Percentiles rank a stretch among this genome's conserved stretches.
Conservation (phyloP, 495 filamentous ascomycete genomes). For the Lophiotrema nucula region DNA sequence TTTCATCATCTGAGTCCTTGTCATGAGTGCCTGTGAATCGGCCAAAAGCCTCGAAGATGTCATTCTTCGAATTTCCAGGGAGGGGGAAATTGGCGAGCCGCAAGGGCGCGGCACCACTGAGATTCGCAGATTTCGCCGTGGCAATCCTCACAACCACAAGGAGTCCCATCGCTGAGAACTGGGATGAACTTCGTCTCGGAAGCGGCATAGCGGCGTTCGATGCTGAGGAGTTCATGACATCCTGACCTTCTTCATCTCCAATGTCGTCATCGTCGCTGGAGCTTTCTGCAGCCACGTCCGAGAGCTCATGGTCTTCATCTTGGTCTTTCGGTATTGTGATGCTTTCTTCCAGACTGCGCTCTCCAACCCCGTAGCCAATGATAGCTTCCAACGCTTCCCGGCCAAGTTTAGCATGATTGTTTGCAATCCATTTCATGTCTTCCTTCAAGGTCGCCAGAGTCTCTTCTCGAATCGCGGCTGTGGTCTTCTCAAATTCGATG, state of each 20-base stretch:
- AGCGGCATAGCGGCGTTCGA: constrained; percentile 75
- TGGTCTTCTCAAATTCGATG: constrained; percentile 74
- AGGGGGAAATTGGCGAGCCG: constrained; percentile 60
- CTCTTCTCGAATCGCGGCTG: constrained; percentile 66
- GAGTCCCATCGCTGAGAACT: constrained; percentile 74
- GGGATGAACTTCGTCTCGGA: constrained; percentile 70
- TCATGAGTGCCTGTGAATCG: constrained; percentile 57
- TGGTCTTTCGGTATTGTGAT: constrained; percentile 57
- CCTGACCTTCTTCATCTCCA: constrained; percentile 46
- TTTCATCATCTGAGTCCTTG: constrained; percentile 42
- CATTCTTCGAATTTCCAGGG: constrained; percentile 57
- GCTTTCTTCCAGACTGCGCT: constrained; percentile 72
- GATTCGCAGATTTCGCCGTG: constrained; percentile 49
- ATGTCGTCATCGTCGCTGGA: constrained; percentile 84
- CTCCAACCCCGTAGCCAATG: constrained; percentile 80
- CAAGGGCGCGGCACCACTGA: constrained; percentile 49
- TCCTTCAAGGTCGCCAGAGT: constrained; percentile 59
- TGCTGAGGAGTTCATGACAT: constrained; percentile 56
- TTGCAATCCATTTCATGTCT: constrained; percentile 69
- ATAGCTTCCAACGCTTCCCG: constrained; percentile 80
- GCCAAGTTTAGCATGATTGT: constrained; percentile 63
- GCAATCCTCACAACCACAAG: constrained; percentile 86
- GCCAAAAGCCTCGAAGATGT: constrained; percentile 86
- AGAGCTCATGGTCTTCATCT: constrained; percentile 46
- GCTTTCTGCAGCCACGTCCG: constrained; percentile 59